Conservation (phyloP, 2,329 filamentous ascomycete genomes). For the Botrytis tulipae region DNA sequence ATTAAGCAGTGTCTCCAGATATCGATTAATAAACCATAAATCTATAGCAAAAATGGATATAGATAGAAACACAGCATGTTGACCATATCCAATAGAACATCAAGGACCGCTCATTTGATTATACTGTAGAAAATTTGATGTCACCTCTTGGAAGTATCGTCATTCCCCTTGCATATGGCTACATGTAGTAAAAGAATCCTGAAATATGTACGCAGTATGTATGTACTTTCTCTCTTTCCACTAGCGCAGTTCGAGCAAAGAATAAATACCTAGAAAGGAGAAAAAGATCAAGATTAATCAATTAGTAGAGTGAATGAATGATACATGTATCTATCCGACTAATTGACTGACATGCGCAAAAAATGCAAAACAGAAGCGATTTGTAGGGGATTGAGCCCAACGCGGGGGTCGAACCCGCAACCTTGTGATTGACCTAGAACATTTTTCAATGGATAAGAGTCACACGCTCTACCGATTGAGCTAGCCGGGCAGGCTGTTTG, state of each 20-base stretch:
- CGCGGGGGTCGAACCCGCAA: constrained; percentile 47
- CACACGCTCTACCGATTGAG: constrained; percentile 40
- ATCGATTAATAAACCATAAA: not conserved
- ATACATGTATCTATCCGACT: not conserved
- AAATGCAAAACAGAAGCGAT: not conserved
- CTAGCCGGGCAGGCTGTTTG: constrained; percentile 31
- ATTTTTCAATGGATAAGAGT: constrained; percentile 29
- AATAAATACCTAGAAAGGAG: no score
- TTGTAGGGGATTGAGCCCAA: constrained; percentile 34
- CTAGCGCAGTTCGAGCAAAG: no score
- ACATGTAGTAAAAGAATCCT: not conserved
- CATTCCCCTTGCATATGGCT: not conserved
- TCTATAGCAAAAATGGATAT: not conserved
- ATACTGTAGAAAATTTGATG: not conserved
- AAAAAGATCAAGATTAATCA: not conserved
- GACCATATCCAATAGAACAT: not conserved
- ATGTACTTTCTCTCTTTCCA: not conserved
- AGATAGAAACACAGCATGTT: not conserved
- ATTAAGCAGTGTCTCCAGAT: not conserved
- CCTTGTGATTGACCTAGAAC: constrained; percentile 40
- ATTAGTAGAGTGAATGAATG: no score
- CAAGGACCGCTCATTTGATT: not conserved
- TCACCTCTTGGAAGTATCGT: not conserved
- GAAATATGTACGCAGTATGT: no score
- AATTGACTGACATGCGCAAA: no score